phyloP scores from a whole-genome alignment of 78 protist species.

The Dictyostelium brefeldianum region DNA sequence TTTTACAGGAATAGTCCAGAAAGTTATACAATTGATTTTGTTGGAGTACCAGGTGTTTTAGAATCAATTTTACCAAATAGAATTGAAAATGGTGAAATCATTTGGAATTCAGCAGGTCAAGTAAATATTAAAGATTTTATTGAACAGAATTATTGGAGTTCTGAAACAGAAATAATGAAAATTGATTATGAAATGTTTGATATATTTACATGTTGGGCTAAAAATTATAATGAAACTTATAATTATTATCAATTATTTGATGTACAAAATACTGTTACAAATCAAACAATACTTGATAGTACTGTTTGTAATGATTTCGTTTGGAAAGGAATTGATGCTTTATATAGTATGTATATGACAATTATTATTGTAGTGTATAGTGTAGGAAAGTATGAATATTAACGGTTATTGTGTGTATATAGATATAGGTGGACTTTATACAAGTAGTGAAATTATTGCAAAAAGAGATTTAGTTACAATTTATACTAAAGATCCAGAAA shows the following conservation, averaged over 20 bases:
- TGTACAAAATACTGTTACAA: constrained; percentile 2
- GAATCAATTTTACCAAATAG: constrained; percentile 32
- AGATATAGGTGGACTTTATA: constrained; percentile 43
- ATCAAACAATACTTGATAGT: neutral
- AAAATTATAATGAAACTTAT: constrained; percentile 10
- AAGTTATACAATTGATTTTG: constrained; percentile 33
- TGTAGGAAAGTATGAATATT: no score
- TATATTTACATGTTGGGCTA: constrained; percentile 43
- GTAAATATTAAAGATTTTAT: neutral
- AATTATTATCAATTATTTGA: constrained; percentile 48
- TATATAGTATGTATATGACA: constrained; percentile 37
- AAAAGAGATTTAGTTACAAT: constrained; percentile 45
- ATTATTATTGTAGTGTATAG: neutral
- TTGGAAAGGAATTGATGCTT: constrained; percentile 35
- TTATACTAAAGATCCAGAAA: neutral
- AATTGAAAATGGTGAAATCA: constrained; percentile 23
- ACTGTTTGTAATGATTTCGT: constrained; percentile 63
- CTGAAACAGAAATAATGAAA: neutral
- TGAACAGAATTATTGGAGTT: constrained; percentile 35
- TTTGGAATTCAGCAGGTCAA: constrained; percentile 22
- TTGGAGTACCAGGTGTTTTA: constrained; percentile 39
- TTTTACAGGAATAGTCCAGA: neutral
- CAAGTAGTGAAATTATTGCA: neutral
- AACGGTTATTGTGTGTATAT: neutral
- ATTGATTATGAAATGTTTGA: neutral